These are phyloP conservation scores for Ophiocordyceps camponoti-floridani DNA, from an alignment of 2,329 filamentous ascomycete species.

Conservation along the genomic window DNA sequence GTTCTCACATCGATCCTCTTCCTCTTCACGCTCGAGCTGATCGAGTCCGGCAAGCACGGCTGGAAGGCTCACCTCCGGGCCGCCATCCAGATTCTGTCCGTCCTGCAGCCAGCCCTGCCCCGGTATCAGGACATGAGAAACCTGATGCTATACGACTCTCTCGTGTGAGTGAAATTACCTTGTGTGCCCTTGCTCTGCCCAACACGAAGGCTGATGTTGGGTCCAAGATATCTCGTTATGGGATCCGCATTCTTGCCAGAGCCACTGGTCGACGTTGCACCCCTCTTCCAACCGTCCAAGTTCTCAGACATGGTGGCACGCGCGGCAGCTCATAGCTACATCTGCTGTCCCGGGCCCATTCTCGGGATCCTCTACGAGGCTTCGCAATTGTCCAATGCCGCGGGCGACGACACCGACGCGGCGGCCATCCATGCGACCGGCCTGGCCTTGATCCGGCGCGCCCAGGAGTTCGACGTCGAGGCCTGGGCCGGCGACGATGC, in stretches of 20 bases:
- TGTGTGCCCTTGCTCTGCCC: not conserved
- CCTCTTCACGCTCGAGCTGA: slow-evolving; percentile 30
- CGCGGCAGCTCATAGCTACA: slow-evolving; percentile 25
- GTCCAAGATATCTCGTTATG: slow-evolving; percentile 23
- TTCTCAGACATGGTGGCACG: slow-evolving; percentile 19
- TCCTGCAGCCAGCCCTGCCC: slow-evolving; percentile 15
- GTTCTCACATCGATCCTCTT: slow-evolving; percentile 28
- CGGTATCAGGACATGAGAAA: slow-evolving; percentile 20
- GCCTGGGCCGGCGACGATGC: slow-evolving; percentile 20
- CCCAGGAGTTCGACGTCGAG: slow-evolving; percentile 20
- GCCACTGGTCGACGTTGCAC: slow-evolving; percentile 10
- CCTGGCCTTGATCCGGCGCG: slow-evolving; percentile 16
- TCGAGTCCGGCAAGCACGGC: slow-evolving; percentile 27
- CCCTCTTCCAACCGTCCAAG: slow-evolving; percentile 18
- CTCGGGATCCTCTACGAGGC: slow-evolving; percentile 24
- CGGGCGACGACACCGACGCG: slow-evolving; percentile 10
- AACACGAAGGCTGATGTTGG: not conserved
- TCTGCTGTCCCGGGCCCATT: slow-evolving; percentile 26
- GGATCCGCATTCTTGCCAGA: slow-evolving; percentile 23
- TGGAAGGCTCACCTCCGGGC: slow-evolving; percentile 30
- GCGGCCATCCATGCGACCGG: slow-evolving; percentile 10
- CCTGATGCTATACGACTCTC: slow-evolving; percentile 28
- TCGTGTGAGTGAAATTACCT: slow-evolving; percentile 16
- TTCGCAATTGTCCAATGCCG: slow-evolving; percentile 18
- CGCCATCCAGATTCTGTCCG: slow-evolving; percentile 23